A percentile compares a stretch with the other conserved stretches of the same genome.
These are phyloP conservation scores for Fusarium virguliforme DNA, from an alignment of 2,329 filamentous ascomycete species.

Conservation along the genomic window DNA sequence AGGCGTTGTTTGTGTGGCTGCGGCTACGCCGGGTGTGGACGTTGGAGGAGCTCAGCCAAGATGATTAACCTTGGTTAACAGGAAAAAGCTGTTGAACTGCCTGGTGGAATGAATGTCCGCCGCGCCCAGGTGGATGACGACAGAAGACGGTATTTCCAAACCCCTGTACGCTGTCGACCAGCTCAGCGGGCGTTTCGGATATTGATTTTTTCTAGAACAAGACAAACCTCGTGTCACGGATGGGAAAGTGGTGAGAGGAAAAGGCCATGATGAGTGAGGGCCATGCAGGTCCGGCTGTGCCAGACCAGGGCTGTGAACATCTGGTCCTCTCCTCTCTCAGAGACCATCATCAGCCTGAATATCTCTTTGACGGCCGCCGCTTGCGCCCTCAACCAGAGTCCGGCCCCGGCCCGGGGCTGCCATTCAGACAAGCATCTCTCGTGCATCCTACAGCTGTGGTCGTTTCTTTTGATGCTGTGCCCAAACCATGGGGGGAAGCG, in stretches of 20 bases:
- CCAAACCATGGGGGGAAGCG: conserved; percentile 13
- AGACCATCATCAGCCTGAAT: background rate
- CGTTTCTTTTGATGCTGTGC: conserved; percentile 11
- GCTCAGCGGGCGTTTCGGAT: conserved; percentile 23
- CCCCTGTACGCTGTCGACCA: background rate
- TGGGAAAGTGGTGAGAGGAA: conserved; percentile 17
- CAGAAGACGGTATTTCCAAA: background rate
- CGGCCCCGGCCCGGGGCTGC: conserved; percentile 37
- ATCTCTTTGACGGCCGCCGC: conserved; percentile 7
- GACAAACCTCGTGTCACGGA: conserved; percentile 11
- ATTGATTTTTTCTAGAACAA: conserved; percentile 28
- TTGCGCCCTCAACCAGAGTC: conserved; percentile 16
- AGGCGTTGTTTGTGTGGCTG: conserved; percentile 24
- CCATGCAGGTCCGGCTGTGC: conserved; percentile 14
- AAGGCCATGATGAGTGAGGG: conserved; percentile 1
- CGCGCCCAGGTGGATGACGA: background rate
- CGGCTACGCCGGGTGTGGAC: conserved; percentile 40
- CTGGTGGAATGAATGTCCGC: conserved; percentile 11
- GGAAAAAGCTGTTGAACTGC: background rate
- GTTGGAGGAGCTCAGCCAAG: conserved; percentile 12
- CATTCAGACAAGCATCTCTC: conserved; percentile 6
- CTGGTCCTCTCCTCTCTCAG: background rate
- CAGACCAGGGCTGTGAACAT: background rate
- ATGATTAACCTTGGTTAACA: conserved; percentile 32
- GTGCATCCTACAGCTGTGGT: conserved; percentile 9